Evolutionary conservation across 1,284 basidiomycete species (phyloP).

Genomic region (Ustilago xerochloae): DNA sequence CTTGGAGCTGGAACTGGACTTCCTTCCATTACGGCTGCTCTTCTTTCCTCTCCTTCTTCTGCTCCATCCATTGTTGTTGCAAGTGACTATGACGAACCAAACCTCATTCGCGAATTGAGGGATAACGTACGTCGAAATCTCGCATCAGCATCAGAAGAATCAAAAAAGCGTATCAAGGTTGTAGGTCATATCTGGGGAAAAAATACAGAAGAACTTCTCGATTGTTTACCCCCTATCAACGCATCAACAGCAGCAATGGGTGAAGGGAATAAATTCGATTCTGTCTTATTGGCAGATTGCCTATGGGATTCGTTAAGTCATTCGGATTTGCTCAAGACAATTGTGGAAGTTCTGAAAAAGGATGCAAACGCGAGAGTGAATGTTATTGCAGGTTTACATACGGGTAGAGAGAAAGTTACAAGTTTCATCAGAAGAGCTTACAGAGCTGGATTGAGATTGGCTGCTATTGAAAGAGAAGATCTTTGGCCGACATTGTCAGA

Average conservation of each 20-base stretch:
- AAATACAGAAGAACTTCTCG: conserved; percentile 55
- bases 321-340: conserved; percentile 54
- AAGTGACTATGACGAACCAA: conserved; percentile 63
- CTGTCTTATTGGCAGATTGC: conserved; percentile 64
- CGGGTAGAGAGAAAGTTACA: conserved; percentile 58
- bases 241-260: too few species aligned
- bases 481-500: conserved; percentile 27
- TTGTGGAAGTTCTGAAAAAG: conserved; percentile 36
- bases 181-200: conserved; percentile 64
- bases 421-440: conserved; percentile 54
- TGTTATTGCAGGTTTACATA: conserved; percentile 64
- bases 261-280: conserved; percentile 31
- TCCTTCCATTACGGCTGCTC: conserved; percentile 57
- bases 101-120: conserved; percentile 57
- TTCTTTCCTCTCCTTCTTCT: background rate
- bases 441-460: conserved; percentile 46
- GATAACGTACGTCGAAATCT: conserved; percentile 46
- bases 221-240: conserved; percentile 51
- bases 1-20: conserved; percentile 63
- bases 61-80: conserved; percentile 42
- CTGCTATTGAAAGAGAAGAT: conserved; percentile 11
- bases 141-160: background rate
- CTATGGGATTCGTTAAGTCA: conserved; percentile 66
- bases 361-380: conserved; percentile 44
- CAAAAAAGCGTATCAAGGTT: conserved; percentile 26